A percentile compares a stretch with the other conserved stretches of the same genome.
Evolutionary conservation across 2,329 filamentous ascomycete genomes (phyloP).

Genomic region (Capronia americana): DNA sequence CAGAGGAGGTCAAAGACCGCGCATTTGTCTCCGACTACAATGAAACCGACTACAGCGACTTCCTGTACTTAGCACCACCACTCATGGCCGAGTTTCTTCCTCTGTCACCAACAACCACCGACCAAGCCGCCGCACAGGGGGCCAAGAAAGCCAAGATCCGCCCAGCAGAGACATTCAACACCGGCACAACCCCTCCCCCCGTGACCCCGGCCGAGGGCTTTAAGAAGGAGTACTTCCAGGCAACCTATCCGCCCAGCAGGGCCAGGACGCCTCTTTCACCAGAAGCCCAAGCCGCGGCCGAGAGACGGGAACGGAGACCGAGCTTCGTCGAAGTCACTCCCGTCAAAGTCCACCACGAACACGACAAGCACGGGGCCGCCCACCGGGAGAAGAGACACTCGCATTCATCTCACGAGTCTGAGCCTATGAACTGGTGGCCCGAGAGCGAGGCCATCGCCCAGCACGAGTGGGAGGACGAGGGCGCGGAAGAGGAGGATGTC

Average conservation of each 20-base stretch:
- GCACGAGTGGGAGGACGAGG: slow-evolving; percentile 30
- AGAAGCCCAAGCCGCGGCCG: slow-evolving; percentile 6
- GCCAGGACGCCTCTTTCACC: not conserved
- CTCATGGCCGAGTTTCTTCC: slow-evolving; percentile 29
- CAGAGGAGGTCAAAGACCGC: slow-evolving; percentile 23
- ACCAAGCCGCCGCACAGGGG: slow-evolving; percentile 7
- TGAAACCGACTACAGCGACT: slow-evolving; percentile 33
- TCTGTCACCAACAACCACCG: slow-evolving; percentile 15
- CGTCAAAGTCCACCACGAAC: slow-evolving; percentile 22
- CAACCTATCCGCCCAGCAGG: slow-evolving; percentile 5
- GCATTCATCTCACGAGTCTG: slow-evolving; percentile 21
- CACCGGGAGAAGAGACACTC: slow-evolving; percentile 18
- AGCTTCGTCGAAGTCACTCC: slow-evolving; percentile 31
- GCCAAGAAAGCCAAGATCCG: slow-evolving; percentile 19
- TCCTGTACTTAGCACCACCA: slow-evolving; percentile 27
- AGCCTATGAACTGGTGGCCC: slow-evolving; percentile 34
- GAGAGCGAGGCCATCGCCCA: slow-evolving; percentile 26
- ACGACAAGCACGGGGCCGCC: slow-evolving; percentile 18
- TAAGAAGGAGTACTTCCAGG: slow-evolving; percentile 8
- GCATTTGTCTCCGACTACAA: slow-evolving; percentile 33
- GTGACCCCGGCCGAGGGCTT: not conserved
- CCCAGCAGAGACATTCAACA: slow-evolving; percentile 30
- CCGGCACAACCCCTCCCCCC: slow-evolving; percentile 31
- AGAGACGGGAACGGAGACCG: slow-evolving; percentile 25
- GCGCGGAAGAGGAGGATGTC: slow-evolving; percentile 31